Evolutionary conservation across 768 basidiomycete species (phyloP).

Genomic region (Podaxis sp.): DNA sequence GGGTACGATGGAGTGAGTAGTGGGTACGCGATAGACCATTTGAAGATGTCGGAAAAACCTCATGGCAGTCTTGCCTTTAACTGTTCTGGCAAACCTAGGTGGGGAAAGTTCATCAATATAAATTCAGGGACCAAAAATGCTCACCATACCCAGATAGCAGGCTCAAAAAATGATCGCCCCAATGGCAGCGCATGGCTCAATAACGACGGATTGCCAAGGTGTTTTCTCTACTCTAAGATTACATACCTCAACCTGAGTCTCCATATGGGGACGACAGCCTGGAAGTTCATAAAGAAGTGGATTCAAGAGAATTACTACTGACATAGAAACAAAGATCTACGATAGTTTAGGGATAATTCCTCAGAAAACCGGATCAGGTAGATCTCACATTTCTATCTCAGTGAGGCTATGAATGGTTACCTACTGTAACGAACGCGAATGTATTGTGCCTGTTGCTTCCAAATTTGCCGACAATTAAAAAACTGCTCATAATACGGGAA

Average conservation of each 20-base stretch:
- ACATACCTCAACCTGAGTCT: neutral
- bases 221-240: neutral
- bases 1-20: slow-evolving; percentile 58
- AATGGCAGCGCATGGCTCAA: slow-evolving; percentile 1
- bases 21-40: slow-evolving; percentile 65
- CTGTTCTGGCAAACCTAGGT: slow-evolving; percentile 24
- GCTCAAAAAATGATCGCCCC: slow-evolving; percentile 7
- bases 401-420: slow-evolving; percentile 8
- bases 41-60: slow-evolving; percentile 31
- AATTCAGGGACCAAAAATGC: slow-evolving; percentile 3
- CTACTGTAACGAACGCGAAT: slow-evolving; percentile 4
- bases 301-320: slow-evolving; percentile 2
- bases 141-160: slow-evolving; percentile 4
- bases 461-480: slow-evolving; percentile 1
- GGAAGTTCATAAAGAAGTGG: slow-evolving; percentile 1
- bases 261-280: slow-evolving; percentile 5
- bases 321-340: slow-evolving; percentile 10
- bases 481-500: neutral
- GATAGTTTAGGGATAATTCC: neutral
- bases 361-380: slow-evolving; percentile 7
- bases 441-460: slow-evolving; percentile 7
- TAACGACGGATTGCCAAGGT: slow-evolving; percentile 8
- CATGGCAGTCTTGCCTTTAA: slow-evolving; percentile 37
- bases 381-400: slow-evolving; percentile 10
- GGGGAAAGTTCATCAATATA: slow-evolving; percentile 12